These are phyloP conservation scores for Phytophthora melonis DNA, from an alignment of 352 stramenopile genomes.

Conservation along the genomic window DNA sequence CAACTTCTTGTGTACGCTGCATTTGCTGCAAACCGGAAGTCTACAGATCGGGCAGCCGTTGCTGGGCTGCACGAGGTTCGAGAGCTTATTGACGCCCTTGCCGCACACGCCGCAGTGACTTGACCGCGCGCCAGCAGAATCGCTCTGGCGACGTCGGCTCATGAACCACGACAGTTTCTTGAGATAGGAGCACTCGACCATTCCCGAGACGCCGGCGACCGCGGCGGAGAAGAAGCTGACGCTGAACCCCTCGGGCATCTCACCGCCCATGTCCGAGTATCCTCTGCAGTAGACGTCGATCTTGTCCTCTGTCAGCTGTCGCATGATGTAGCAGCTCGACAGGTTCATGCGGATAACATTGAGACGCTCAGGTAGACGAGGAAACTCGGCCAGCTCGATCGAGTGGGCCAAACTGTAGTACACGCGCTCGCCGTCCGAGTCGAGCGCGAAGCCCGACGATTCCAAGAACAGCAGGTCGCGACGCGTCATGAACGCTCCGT, in stretches of 20 bases:
- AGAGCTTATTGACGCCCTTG: conserved; percentile 39
- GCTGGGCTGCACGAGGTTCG: conserved; percentile 31
- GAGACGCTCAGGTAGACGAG: conserved; percentile 27
- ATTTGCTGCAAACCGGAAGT: conserved; percentile 53
- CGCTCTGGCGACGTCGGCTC: conserved; percentile 28
- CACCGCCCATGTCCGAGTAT: conserved; percentile 54
- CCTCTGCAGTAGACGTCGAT: conserved; percentile 63
- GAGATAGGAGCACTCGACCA: conserved; percentile 62
- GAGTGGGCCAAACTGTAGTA: conserved; percentile 48
- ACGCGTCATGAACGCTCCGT: conserved; percentile 41
- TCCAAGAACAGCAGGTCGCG: conserved; percentile 51
- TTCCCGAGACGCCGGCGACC: conserved; percentile 40
- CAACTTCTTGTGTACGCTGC: conserved; percentile 54
- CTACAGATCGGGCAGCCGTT: conserved; percentile 42
- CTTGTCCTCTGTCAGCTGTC: conserved; percentile 41
- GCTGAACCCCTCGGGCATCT: conserved; percentile 50
- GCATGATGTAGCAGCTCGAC: conserved; percentile 65
- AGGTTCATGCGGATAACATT: conserved; percentile 50
- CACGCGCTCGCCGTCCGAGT: conserved; percentile 45
- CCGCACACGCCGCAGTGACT: conserved; percentile 43
- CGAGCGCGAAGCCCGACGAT: conserved; percentile 43
- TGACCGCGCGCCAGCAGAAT: conserved; percentile 2
- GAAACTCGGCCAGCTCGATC: conserved; percentile 39
- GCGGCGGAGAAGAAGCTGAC: conserved; percentile 51
- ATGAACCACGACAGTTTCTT: conserved; percentile 75